These are phyloP conservation scores for Cercospora sp. DNA, from an alignment of 2,329 filamentous ascomycete species.

Conservation along the genomic window DNA sequence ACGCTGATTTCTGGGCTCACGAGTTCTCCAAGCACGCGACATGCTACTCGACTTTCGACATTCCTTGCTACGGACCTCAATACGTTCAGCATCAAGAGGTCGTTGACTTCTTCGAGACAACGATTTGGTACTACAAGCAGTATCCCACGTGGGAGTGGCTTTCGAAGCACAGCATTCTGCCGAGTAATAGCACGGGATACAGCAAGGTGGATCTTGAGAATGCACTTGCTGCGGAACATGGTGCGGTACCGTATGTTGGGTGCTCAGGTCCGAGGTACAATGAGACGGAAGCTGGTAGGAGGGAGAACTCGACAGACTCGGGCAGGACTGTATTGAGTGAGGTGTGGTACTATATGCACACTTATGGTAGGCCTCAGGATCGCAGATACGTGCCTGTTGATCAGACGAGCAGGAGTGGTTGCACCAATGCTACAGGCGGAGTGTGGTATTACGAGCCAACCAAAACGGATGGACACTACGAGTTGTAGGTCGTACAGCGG, in stretches of 20 bases:
- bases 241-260: slow-evolving; percentile 60
- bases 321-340: slow-evolving; percentile 61
- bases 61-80: slow-evolving; percentile 63
- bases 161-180: slow-evolving; percentile 54
- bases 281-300: slow-evolving; percentile 58
- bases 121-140: slow-evolving; percentile 58
- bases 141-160: slow-evolving; percentile 65
- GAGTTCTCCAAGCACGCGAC: slow-evolving; percentile 45
- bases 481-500: not conserved
- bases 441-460: slow-evolving; percentile 58
- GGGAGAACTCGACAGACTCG: slow-evolving; percentile 51
- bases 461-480: not conserved
- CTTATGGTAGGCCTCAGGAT: slow-evolving; percentile 59
- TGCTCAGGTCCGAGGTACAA: slow-evolving; percentile 64
- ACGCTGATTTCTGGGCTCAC: slow-evolving; percentile 61
- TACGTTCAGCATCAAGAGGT: slow-evolving; percentile 61
- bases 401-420: slow-evolving; percentile 55
- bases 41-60: slow-evolving; percentile 66
- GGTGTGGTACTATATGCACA: slow-evolving; percentile 68
- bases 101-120: slow-evolving; percentile 64
- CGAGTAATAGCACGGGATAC: slow-evolving; percentile 61
- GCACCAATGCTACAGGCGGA: slow-evolving; percentile 56
- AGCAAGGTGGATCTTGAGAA: slow-evolving; percentile 55
- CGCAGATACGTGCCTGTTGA: slow-evolving; percentile 51
- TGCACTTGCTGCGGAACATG: slow-evolving; percentile 54